phyloP scores from a whole-genome alignment of 768 basidiomycete species.

The Floccularia luteovirens region DNA sequence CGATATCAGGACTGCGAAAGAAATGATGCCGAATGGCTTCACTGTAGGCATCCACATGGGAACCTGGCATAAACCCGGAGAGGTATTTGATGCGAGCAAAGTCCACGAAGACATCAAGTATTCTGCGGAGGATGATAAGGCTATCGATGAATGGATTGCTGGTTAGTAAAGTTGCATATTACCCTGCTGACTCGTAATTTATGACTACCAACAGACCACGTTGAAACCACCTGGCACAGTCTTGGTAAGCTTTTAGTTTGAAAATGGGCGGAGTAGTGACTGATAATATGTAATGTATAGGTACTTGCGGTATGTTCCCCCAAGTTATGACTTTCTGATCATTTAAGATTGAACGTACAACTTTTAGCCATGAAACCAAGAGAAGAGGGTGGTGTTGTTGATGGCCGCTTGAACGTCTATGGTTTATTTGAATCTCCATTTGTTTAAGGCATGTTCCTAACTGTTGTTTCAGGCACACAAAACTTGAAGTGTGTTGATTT shows the following conservation, averaged over 20 bases:
- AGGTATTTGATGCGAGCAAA: constrained; percentile 44
- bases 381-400: constrained; percentile 59
- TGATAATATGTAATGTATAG: constrained; percentile 10
- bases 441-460: no score
- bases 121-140: constrained; percentile 59
- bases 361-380: constrained; percentile 57
- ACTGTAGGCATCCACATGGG: constrained; percentile 73
- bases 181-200: background rate
- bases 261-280: background rate
- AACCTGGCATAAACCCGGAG: constrained; percentile 53
- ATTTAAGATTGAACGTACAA: background rate
- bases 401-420: constrained; percentile 54
- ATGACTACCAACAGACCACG: constrained; percentile 41
- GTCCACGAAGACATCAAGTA: constrained; percentile 63
- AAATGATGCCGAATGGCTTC: constrained; percentile 49
- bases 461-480: no score
- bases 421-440: no score
- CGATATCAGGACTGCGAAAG: constrained; percentile 61
- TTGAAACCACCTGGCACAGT: constrained; percentile 76
- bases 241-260: constrained; percentile 30
- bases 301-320: constrained; percentile 33
- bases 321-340: background rate
- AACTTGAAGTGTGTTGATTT: constrained; percentile 64
- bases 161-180: constrained; percentile 15
- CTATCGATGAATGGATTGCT: constrained; percentile 65